A percentile compares a stretch with the other conserved stretches of the same genome.
Evolutionary conservation across 352 stramenopile species (phyloP).

Genomic region (Pythium grandisporangium): DNA sequence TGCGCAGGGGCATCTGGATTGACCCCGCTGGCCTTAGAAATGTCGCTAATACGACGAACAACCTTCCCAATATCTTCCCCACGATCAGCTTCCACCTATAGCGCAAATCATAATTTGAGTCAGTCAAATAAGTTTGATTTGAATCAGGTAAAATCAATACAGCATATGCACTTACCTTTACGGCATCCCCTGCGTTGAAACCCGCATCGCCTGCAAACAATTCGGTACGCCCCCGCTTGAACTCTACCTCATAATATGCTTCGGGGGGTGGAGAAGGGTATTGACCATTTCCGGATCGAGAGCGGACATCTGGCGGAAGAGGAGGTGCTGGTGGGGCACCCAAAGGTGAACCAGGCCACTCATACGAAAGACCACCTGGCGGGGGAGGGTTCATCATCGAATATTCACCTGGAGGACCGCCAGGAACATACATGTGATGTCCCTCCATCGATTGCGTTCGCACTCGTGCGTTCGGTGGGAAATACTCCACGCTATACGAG

Average conservation of each 20-base stretch:
- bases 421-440: conserved; percentile 37
- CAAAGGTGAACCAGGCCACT: conserved; percentile 44
- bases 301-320: conserved; percentile 40
- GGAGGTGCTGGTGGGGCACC: conserved; percentile 36
- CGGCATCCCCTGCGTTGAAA: conserved; percentile 90
- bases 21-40: conserved; percentile 55
- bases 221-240: conserved; percentile 90
- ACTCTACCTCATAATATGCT: conserved; percentile 93
- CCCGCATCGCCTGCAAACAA: conserved; percentile 84
- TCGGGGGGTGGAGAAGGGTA: conserved; percentile 57
- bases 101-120: too few species aligned
- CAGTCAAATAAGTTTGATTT: too few species aligned
- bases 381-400: conserved; percentile 43
- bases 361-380: conserved; percentile 49
- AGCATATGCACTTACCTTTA: conserved; percentile 70
- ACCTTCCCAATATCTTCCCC: conserved; percentile 95
- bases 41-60: conserved; percentile 79
- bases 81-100: conserved; percentile 95
- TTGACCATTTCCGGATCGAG: conserved; percentile 9
- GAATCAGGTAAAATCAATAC: too few species aligned
- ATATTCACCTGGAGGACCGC: conserved; percentile 36
- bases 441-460: conserved; percentile 75
- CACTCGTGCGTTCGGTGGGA: conserved; percentile 37
- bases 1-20: conserved; percentile 18
- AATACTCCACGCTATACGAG: conserved; percentile 77